Evolutionary conservation across 208 protist species (phyloP), one percentile per base, ranked within the genome.

Genomic region (Leishmania mexicana): DNA sequence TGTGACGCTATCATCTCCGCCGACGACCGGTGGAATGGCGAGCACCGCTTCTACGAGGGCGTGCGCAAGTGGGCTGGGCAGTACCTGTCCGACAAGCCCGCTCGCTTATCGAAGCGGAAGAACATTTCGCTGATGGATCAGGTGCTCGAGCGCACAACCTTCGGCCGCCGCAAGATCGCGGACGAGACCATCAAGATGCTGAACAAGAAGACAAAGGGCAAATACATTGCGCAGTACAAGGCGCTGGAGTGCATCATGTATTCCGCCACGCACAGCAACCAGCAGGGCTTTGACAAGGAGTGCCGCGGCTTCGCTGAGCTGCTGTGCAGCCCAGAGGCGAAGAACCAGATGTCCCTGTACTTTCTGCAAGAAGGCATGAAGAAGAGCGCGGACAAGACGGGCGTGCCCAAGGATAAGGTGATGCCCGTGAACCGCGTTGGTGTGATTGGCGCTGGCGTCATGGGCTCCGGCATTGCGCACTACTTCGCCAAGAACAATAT

Each of bases 161-260:
- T 96, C 72, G 93, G 90, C 38, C 92, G 89, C 53, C 85, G 79
- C 70, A 87, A 93, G 62, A 88, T 96, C 64, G 86, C 78, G 31
- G 75, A 86, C 53, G 78, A 91, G 81, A 75, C 93, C 24, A 81
- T 91, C 67, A 92, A 92, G 88, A 90, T 81, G 80, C 81, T 97
- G 17, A 93, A 96, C 83, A 97, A 99, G 88, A 81, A 93, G 72
- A 99, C 97, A 38, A 91, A 93, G 80, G 97, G 96, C 68, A 97
- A 97, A 77, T 99, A 98, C 90, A 97, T 98, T 60, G 98, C 95
- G 72, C 98, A 96, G 75, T 96, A 98, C 91, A 93, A 92, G 82
- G 97, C 98, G 62, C 81, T 99, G 77, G 94, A 98, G 81, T 87
- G 84, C 74, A 87, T 98, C 72, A 89, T 97, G 87, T 93, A 93